These are phyloP conservation scores for Tylopilus vinaceipallidus DNA, from an alignment of 768 basidiomycete species.

Conservation along the genomic window DNA sequence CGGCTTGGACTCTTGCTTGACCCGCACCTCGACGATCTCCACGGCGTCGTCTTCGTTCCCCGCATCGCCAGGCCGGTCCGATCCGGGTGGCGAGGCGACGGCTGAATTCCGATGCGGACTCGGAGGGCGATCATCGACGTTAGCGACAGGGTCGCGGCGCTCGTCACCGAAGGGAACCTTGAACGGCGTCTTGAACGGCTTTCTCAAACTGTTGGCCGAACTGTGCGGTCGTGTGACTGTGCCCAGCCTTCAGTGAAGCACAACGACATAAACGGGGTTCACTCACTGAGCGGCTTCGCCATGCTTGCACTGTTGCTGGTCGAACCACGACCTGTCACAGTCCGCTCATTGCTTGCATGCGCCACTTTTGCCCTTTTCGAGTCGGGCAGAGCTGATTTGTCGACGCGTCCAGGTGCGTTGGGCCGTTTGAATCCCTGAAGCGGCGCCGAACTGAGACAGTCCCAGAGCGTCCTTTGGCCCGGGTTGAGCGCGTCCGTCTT, in stretches of 20 bases:
- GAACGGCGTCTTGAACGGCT: slow-evolving; percentile 54
- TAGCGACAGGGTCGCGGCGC: slow-evolving; percentile 19
- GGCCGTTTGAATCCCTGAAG: slow-evolving; percentile 28
- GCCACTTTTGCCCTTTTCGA: slow-evolving; percentile 23
- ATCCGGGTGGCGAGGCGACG: neutral
- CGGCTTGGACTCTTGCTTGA: neutral
- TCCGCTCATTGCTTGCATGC: neutral
- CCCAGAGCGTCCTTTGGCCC: slow-evolving; percentile 23
- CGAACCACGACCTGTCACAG: neutral
- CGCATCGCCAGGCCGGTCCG: neutral
- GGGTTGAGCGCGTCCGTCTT: neutral
- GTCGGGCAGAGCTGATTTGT: slow-evolving; percentile 8
- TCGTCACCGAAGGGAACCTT: slow-evolving; percentile 41
- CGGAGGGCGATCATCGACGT: neutral
- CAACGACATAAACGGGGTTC: neutral
- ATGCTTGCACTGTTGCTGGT: slow-evolving; percentile 4
- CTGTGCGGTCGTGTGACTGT: slow-evolving; percentile 49
- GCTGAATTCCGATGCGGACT: neutral
- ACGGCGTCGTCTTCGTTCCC: slow-evolving; percentile 1
- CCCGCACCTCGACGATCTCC: slow-evolving; percentile 13
- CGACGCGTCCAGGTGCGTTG: slow-evolving; percentile 8
- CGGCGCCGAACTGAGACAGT: slow-evolving; percentile 16
- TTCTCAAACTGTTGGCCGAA: slow-evolving; percentile 41
- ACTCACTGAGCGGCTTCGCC: slow-evolving; percentile 26
- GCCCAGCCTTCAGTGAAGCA: neutral